These are phyloP conservation scores for Pezicula carpinea DNA, from an alignment of 2,329 filamentous ascomycete genomes.

Conservation along the genomic window DNA sequence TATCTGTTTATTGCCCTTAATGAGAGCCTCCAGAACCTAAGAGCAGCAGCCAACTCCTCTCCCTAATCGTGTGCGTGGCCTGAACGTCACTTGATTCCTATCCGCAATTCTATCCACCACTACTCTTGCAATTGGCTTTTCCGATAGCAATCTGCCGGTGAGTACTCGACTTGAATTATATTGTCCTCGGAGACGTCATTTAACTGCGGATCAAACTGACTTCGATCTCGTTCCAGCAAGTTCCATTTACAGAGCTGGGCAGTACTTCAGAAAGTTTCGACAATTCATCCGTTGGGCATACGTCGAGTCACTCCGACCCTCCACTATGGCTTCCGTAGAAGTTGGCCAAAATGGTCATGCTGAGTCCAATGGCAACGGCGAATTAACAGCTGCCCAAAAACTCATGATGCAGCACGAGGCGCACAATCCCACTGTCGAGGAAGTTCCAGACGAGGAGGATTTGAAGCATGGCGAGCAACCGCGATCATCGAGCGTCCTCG, in stretches of 20 bases:
- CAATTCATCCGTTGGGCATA: background rate
- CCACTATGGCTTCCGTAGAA: constrained; percentile 23
- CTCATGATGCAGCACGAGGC: constrained; percentile 58
- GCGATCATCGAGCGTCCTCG: constrained; percentile 32
- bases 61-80: constrained; percentile 5
- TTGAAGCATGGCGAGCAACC: constrained; percentile 51
- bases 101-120: background rate
- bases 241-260: constrained; percentile 1
- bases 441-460: constrained; percentile 79
- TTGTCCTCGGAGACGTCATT: too few species aligned
- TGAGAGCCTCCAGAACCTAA: constrained; percentile 2
- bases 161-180: background rate
- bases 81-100: background rate
- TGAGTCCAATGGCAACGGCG: constrained; percentile 15
- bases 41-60: background rate
- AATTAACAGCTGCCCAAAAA: constrained; percentile 40
- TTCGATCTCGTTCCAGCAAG: too few species aligned
- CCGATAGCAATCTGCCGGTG: background rate
- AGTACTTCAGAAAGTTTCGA: background rate
- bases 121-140: background rate
- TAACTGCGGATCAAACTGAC: too few species aligned
- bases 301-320: background rate
- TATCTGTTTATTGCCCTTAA: constrained; percentile 4
- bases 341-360: constrained; percentile 13
- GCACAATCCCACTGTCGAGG: constrained; percentile 68